Evolutionary conservation across 1,284 basidiomycete species (phyloP).

Genomic region (Cryptococcus maquisensis): DNA sequence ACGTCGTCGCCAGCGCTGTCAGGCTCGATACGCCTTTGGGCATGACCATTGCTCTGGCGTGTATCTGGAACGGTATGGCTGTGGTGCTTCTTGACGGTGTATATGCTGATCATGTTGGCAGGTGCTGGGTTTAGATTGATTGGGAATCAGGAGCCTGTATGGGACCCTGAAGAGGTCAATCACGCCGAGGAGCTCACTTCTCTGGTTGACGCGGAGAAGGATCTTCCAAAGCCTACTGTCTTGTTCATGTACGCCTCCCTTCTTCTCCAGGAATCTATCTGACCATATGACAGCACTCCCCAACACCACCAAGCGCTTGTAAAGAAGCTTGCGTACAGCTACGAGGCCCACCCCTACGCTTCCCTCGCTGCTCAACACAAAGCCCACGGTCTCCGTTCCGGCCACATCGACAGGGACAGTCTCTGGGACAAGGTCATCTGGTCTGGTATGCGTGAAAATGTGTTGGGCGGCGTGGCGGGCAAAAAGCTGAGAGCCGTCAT

Average conservation of each 20-base stretch:
- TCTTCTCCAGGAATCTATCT: not conserved
- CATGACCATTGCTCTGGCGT: constrained; percentile 41
- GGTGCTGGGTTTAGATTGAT: constrained; percentile 41
- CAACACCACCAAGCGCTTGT: constrained; percentile 32
- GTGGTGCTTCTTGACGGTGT: not conserved
- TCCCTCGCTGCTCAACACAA: constrained; percentile 35
- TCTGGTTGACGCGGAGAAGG: constrained; percentile 12
- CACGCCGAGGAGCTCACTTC: constrained; percentile 21
- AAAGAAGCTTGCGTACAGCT: constrained; percentile 21
- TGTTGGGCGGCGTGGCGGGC: constrained; percentile 29
- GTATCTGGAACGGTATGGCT: constrained; percentile 38
- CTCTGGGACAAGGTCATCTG: constrained; percentile 34
- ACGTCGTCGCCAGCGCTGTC: constrained; percentile 37
- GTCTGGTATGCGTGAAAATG: constrained; percentile 18
- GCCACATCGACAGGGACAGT: constrained; percentile 31
- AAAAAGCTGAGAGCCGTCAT: constrained; percentile 29
- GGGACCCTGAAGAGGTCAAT: constrained; percentile 20
- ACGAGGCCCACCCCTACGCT: constrained; percentile 20
- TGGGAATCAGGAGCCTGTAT: constrained; percentile 22
- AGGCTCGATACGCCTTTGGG: constrained; percentile 44
- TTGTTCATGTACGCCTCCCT: constrained; percentile 35
- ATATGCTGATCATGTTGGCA: constrained; percentile 1
- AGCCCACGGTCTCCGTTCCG: constrained; percentile 25
- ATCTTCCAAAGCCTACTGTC: constrained; percentile 32
- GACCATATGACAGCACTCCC: constrained; percentile 15